These are phyloP conservation scores for Pelargonium exstipulatum DNA, from an alignment of 441 rosid species.

Conservation along the genomic window DNA sequence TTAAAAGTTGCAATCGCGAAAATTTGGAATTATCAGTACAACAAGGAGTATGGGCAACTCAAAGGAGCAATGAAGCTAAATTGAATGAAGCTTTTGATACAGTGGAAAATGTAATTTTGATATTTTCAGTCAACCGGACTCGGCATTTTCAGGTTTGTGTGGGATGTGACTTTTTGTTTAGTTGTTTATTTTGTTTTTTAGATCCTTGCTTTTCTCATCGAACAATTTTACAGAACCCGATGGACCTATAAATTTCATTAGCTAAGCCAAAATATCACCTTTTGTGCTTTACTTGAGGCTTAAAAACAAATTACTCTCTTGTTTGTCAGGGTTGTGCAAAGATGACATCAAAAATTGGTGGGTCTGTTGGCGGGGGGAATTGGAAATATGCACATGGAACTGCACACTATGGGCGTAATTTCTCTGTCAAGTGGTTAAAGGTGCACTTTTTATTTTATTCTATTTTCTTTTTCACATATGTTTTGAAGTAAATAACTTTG, in stretches of 20 bases:
- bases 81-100: constrained; percentile 94
- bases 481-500: background rate
- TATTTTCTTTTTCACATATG: background rate
- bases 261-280: background rate
- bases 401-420: constrained; percentile 93
- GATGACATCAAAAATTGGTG: constrained; percentile 95
- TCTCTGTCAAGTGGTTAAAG: constrained; percentile 98
- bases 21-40: constrained; percentile 96
- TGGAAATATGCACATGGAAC: constrained; percentile 99
- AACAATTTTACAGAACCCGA: background rate
- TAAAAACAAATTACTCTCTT: constrained; percentile 20
- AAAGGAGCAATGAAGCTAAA: constrained; percentile 97
- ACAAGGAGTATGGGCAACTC: constrained; percentile 99
- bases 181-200: constrained; percentile 9
- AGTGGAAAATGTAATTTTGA: constrained; percentile 80
- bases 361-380: constrained; percentile 80
- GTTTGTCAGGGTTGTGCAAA: constrained; percentile 87
- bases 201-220: background rate
- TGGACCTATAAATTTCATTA: background rate
- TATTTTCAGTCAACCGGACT: constrained; percentile 92
- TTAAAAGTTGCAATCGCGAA: constrained; percentile 95
- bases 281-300: constrained; percentile 13
- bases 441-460: constrained; percentile 25
- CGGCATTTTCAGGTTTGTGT: constrained; percentile 91
- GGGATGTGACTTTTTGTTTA: constrained; percentile 17